Conservation (phyloP, 306 rosid genomes). For the Mimosa pudica region DNA sequence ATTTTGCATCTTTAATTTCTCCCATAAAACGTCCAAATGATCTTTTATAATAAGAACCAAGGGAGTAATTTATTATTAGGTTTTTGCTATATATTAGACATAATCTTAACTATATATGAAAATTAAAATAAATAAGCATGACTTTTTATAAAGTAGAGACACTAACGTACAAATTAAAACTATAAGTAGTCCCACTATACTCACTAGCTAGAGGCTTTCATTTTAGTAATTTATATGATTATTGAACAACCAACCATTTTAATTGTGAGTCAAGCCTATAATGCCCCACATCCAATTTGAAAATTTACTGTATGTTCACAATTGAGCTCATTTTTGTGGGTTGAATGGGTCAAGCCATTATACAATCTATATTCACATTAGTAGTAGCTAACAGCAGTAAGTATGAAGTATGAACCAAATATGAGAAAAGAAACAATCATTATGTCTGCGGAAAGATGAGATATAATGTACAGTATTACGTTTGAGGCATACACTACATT, state of each 20-base stretch:
- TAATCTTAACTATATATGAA: not conserved
- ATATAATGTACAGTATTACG: not conserved
- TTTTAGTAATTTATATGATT: no score
- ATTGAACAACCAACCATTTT: not conserved
- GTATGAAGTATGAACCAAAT: not conserved
- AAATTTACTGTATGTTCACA: no score
- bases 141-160: not conserved
- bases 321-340: not conserved
- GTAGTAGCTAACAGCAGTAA: not conserved
- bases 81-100: not conserved
- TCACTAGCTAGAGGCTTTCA: no score
- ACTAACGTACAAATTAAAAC: no score
- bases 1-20: no score
- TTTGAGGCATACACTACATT: not conserved
- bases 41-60: no score
- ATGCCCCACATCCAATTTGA: not conserved
- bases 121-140: not conserved
- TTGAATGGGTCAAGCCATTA: not conserved
- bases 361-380: not conserved
- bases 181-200: no score
- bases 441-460: not conserved
- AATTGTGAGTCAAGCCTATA: not conserved
- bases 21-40: no score
- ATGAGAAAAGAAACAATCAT: not conserved
- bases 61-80: no score